These are phyloP conservation scores for Cicer pinnatifidum DNA, from an alignment of 306 rosid species.

Conservation along the genomic window DNA sequence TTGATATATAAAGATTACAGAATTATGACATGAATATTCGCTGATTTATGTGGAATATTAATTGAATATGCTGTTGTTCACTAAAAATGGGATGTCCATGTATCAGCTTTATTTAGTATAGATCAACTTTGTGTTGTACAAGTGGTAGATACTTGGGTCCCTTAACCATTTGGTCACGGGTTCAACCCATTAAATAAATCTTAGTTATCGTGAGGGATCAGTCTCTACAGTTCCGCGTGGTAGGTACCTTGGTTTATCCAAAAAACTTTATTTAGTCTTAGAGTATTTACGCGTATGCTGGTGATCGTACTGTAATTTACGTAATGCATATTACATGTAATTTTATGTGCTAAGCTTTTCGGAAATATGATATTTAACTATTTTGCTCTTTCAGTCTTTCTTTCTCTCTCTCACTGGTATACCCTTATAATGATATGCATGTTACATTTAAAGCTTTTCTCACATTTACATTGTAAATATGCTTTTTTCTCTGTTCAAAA, in stretches of 20 bases:
- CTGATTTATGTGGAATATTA: slow-evolving; percentile 23
- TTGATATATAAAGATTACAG: background rate
- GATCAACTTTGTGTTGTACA: too few relatives aligned
- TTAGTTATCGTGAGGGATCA: too few relatives aligned
- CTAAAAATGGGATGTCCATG: background rate
- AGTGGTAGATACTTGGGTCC: too few relatives aligned
- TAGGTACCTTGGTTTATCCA: too few relatives aligned
- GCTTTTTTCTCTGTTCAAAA: slow-evolving; percentile 2
- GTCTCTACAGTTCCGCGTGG: too few relatives aligned
- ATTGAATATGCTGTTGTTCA: slow-evolving; percentile 3
- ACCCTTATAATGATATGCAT: background rate
- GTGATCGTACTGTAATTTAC: background rate
- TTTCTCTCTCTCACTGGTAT: background rate
- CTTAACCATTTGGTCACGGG: too few relatives aligned
- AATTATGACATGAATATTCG: slow-evolving; percentile 13
- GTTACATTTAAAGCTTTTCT: slow-evolving; percentile 1
- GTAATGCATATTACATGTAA: slow-evolving; percentile 16
- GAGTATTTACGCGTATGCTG: background rate
- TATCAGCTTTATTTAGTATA: background rate
- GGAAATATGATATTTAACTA: background rate
- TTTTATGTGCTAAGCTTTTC: slow-evolving; percentile 35
- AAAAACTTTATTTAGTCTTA: background rate
- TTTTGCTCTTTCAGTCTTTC: background rate
- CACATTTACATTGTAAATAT: slow-evolving; percentile 2
- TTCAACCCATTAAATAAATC: too few relatives aligned